These are phyloP conservation scores for Penicillium hordei DNA, from an alignment of 2,329 filamentous ascomycete species.

Conservation along the genomic window DNA sequence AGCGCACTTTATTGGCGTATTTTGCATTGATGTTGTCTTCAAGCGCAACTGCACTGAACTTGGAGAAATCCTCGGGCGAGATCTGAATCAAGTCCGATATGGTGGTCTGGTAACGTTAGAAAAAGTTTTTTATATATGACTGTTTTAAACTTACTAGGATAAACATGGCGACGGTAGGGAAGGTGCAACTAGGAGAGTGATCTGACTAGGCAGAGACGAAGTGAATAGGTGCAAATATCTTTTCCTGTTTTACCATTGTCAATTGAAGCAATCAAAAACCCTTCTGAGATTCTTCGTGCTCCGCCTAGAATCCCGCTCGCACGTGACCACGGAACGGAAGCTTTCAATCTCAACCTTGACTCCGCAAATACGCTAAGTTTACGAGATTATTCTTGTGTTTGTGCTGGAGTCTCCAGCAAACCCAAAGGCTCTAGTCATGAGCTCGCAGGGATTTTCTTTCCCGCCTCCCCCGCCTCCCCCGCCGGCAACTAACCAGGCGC, in stretches of 20 bases:
- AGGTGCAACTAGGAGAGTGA: not conserved
- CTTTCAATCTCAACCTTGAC: slow-evolving; percentile 4
- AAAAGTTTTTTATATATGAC: slow-evolving; percentile 22
- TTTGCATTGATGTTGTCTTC: slow-evolving; percentile 97
- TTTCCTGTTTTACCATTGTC: not conserved
- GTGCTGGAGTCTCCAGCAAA: slow-evolving; percentile 28
- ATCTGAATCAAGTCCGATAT: slow-evolving; percentile 94
- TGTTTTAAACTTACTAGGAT: slow-evolving; percentile 46
- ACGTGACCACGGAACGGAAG: slow-evolving; percentile 5
- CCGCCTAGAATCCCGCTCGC: not conserved
- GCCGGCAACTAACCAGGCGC: slow-evolving; percentile 23
- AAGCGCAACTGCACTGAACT: slow-evolving; percentile 75
- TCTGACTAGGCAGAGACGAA: not conserved
- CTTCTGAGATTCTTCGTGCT: slow-evolving; percentile 7
- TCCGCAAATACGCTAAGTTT: not conserved
- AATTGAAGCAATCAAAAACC: slow-evolving; percentile 1
- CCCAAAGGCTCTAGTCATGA: slow-evolving; percentile 34
- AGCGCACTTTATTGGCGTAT: slow-evolving; percentile 80
- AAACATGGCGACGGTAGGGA: slow-evolving; percentile 44
- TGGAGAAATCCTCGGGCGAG: slow-evolving; percentile 81
- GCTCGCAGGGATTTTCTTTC: slow-evolving; percentile 47
- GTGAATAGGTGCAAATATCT: not conserved
- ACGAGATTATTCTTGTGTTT: slow-evolving; percentile 27
- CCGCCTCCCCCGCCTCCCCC: slow-evolving; percentile 46
- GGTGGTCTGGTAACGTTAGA: slow-evolving; percentile 65